These are phyloP conservation scores for Ilyonectria sp. DNA, from an alignment of 2,329 filamentous ascomycete genomes.

Conservation along the genomic window DNA sequence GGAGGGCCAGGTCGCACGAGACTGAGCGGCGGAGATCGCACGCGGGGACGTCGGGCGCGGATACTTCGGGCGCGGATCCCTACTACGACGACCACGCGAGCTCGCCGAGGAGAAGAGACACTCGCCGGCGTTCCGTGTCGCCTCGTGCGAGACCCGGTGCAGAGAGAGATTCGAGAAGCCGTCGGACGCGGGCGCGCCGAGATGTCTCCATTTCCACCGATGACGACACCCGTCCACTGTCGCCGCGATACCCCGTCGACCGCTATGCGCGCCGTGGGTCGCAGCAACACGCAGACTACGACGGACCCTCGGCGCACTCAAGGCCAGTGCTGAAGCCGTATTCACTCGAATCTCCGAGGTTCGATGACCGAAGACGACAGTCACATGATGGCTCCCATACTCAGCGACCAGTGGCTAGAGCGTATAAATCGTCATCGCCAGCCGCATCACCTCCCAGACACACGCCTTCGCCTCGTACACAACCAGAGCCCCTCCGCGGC, in stretches of 20 bases:
- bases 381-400: slow-evolving; percentile 37
- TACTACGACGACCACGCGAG: slow-evolving; percentile 32
- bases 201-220: slow-evolving; percentile 45
- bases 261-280: slow-evolving; percentile 15
- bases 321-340: slow-evolving; percentile 37
- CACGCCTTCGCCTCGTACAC: background rate
- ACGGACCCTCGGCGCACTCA: slow-evolving; percentile 13
- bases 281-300: slow-evolving; percentile 8
- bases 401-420: slow-evolving; percentile 18
- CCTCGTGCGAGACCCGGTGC: slow-evolving; percentile 33
- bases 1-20: slow-evolving; percentile 43
- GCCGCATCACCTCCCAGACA: background rate
- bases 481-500: slow-evolving; percentile 24
- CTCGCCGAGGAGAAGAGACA: slow-evolving; percentile 29
- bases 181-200: slow-evolving; percentile 36
- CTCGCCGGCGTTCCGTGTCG: slow-evolving; percentile 37
- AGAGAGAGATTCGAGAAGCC: slow-evolving; percentile 9
- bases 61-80: slow-evolving; percentile 27
- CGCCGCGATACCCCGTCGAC: slow-evolving; percentile 31
- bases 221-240: slow-evolving; percentile 39
- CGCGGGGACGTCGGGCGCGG: slow-evolving; percentile 24
- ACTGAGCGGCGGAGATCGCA: slow-evolving; percentile 32
- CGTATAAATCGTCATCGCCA: slow-evolving; percentile 30
- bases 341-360: slow-evolving; percentile 35
- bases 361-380: slow-evolving; percentile 27